Evolutionary conservation across 176 grass and related monocot genomes (phyloP).

Genomic region (Ampelocalamus luodianensis): DNA sequence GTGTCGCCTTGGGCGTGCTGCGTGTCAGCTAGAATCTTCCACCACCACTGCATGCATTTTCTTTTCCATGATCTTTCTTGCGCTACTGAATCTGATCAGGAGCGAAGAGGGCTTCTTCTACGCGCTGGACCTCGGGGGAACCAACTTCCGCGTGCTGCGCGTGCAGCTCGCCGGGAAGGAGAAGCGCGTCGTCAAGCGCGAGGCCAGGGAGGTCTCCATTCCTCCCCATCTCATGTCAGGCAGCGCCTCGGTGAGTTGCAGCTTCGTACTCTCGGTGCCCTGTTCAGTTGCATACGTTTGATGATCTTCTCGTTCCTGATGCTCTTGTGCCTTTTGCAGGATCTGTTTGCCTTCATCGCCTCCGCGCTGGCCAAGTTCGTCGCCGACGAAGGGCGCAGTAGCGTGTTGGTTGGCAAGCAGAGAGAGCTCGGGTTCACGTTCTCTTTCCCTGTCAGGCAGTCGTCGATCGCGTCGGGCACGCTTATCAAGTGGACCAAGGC

Average conservation of each 20-base stretch:
- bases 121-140: slow-evolving; percentile 84
- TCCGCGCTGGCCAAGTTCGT: slow-evolving; percentile 53
- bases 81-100: slow-evolving; percentile 28
- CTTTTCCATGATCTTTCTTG: neutral
- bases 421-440: slow-evolving; percentile 88
- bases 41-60: too few relatives aligned
- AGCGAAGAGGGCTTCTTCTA: slow-evolving; percentile 76
- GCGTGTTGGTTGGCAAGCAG: slow-evolving; percentile 28
- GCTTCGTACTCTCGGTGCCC: too few relatives aligned
- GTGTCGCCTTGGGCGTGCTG: too few relatives aligned
- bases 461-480: slow-evolving; percentile 70
- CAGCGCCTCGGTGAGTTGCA: neutral
- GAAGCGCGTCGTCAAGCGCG: slow-evolving; percentile 50
- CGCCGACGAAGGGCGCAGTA: slow-evolving; percentile 25
- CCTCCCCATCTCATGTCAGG: slow-evolving; percentile 82
- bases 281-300: too few relatives aligned
- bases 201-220: slow-evolving; percentile 71
- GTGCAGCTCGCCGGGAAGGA: slow-evolving; percentile 71
- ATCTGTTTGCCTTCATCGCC: slow-evolving; percentile 83
- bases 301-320: too few relatives aligned
- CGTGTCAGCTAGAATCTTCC: too few relatives aligned
- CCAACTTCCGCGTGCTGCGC: slow-evolving; percentile 81
- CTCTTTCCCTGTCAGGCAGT: slow-evolving; percentile 85
- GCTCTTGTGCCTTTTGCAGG: neutral
- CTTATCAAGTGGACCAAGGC: slow-evolving; percentile 98